Conservation (phyloP, 2,329 filamentous ascomycete genomes). For the Fusarium cicatricum region DNA sequence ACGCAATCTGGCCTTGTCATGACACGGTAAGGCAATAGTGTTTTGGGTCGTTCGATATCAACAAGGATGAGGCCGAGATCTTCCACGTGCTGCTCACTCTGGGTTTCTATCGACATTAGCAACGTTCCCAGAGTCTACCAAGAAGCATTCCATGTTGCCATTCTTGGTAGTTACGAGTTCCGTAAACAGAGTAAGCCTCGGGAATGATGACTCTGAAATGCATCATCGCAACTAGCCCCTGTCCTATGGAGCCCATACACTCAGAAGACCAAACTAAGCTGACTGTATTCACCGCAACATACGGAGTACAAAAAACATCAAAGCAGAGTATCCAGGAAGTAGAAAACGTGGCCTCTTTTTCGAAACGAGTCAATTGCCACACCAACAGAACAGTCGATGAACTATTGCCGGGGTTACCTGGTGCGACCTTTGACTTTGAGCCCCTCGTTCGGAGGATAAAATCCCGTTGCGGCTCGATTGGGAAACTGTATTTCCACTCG, state of each 20-base stretch:
- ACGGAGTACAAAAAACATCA: no score
- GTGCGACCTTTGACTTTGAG: not conserved
- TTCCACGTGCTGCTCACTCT: no score
- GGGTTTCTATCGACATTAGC: no score
- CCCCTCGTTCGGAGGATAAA: constrained; percentile 25
- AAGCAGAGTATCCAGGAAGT: not conserved
- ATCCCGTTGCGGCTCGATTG: constrained; percentile 31
- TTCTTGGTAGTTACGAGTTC: no score
- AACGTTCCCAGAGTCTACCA: no score
- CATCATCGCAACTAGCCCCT: no score
- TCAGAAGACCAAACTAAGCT: no score
- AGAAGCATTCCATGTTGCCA: no score
- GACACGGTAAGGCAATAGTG: not conserved
- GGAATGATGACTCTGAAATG: not conserved
- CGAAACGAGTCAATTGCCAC: constrained; percentile 30
- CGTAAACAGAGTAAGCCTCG: no score
- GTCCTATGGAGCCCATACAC: no score
- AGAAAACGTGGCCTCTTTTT: constrained; percentile 8
- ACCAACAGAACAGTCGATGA: not conserved
- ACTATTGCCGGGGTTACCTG: not conserved
- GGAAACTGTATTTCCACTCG: constrained; percentile 24
- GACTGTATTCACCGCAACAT: no score
- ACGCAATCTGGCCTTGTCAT: not conserved
- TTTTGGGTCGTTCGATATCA: no score
- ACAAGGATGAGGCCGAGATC: not conserved